Evolutionary conservation across 768 basidiomycete species (phyloP).

Genomic region (Calvatia gigantea): DNA sequence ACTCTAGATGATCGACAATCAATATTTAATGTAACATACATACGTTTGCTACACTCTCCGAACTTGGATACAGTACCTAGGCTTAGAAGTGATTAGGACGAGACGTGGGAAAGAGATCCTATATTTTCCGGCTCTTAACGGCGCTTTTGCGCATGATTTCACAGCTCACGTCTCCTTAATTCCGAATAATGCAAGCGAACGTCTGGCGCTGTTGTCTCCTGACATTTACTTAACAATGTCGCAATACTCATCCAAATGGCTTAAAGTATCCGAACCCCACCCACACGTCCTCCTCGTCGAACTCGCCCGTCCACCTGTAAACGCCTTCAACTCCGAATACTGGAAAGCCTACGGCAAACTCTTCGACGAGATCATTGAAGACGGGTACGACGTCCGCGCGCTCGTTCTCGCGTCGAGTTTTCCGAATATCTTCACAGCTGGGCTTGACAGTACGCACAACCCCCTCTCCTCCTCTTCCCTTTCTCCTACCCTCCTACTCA

Average conservation of each 20-base stretch:
- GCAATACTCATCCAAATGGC: constrained; percentile 37
- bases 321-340: constrained; percentile 58
- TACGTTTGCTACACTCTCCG: too few relatives aligned
- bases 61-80: too few relatives aligned
- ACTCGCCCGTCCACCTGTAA: constrained; percentile 58
- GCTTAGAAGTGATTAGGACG: too few relatives aligned
- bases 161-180: too few relatives aligned
- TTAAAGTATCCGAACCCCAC: constrained; percentile 44
- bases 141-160: too few relatives aligned
- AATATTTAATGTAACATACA: too few relatives aligned
- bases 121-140: too few relatives aligned
- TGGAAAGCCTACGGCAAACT: constrained; percentile 67
- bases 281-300: constrained; percentile 45
- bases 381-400: constrained; percentile 54
- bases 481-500: not conserved
- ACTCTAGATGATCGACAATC: too few relatives aligned
- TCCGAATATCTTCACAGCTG: constrained; percentile 78
- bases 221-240: constrained; percentile 17
- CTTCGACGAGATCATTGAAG: constrained; percentile 53
- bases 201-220: not conserved
- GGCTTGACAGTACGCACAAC: constrained; percentile 62
- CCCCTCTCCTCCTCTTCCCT: not conserved
- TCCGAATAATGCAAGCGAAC: not conserved
- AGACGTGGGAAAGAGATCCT: too few relatives aligned
- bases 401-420: constrained; percentile 70